Evolutionary conservation across 805 yeast species (phyloP), one percentile per base, ranked within the genome.

Genomic region (Metschnikowia lochheadii): DNA sequence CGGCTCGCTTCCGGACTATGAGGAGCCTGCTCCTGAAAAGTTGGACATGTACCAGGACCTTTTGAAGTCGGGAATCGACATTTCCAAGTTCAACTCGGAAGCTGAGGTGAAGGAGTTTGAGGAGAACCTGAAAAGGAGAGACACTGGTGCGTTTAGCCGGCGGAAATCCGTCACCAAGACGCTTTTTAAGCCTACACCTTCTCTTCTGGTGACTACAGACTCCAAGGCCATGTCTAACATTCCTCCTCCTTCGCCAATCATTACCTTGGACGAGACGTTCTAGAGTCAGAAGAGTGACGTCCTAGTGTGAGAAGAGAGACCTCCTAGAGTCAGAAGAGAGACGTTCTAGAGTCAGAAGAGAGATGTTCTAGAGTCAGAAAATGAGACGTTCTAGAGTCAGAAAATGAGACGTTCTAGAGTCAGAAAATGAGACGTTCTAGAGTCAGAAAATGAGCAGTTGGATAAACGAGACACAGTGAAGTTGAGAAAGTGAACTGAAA

Each of bases 21-120:
- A 53, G 5, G 77, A 73, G 48, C 77, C 77, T 0, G 63, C 56
- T 42, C 77, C 77, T 1, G 56, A 64, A 33, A 63, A 50, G 21
- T 63, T 69, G 49, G 61, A 69, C 52, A 65, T 59, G 7, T 54
- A 60, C 26, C 49, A 50, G 6, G 72, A 68, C 43, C 60, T 71
- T 39, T 49, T 59, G 20, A 66, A 60, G 50, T 45, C 69, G 15
- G 75, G 75, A 2, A 65, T 68, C 10, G 72, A 70, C 49, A 53
- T 66, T 8, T 48, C 55, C 3, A 53, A 55, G 31, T 62, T 57
- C 54, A 63, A 66, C 39, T 49, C 62, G 21, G 54, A 54, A n/a
- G 63, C 57, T 17, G 66, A 60, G 45, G 47, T 63, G 46, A 44
- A 51, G 32, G 68, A 63, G 43, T 53, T 64, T 40, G 55, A 54